A percentile compares a stretch with the other conserved stretches of the same genome.
Evolutionary conservation across 2,329 filamentous ascomycete species (phyloP).

Genomic region (Ophiostoma tasmaniense): DNA sequence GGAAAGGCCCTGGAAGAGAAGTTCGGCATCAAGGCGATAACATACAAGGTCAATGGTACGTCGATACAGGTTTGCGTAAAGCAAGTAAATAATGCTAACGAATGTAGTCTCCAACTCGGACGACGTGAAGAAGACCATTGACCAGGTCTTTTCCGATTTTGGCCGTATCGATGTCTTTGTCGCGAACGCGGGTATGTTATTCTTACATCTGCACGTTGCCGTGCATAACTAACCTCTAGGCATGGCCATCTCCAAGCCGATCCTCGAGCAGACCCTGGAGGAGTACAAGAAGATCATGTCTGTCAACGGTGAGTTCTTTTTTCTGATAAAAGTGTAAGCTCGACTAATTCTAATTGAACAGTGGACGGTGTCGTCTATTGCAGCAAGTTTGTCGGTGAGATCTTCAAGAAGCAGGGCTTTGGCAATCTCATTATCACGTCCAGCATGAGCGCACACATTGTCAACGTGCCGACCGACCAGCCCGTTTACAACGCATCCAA

Average conservation of each 20-base stretch:
- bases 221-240: background rate
- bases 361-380: slow-evolving; percentile 3
- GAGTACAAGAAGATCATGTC: background rate
- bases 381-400: background rate
- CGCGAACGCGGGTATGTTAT: slow-evolving; percentile 56
- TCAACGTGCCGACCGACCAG: slow-evolving; percentile 67
- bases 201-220: background rate
- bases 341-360: background rate
- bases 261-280: background rate
- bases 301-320: background rate
- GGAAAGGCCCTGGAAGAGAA: background rate
- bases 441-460: slow-evolving; percentile 68
- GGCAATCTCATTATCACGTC: slow-evolving; percentile 74
- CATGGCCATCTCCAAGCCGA: background rate
- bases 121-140: slow-evolving; percentile 41
- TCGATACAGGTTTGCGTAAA: too few relatives aligned
- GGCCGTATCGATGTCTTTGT: slow-evolving; percentile 69
- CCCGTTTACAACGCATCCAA: slow-evolving; percentile 66
- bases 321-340: too few relatives aligned
- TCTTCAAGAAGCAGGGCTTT: slow-evolving; percentile 35
- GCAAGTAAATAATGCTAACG: background rate
- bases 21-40: background rate
- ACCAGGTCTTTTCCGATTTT: slow-evolving; percentile 53
- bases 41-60: background rate
- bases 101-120: slow-evolving; percentile 31